These are phyloP conservation scores for Lojkania enalia DNA, from an alignment of 2,329 filamentous ascomycete genomes.

Conservation along the genomic window DNA sequence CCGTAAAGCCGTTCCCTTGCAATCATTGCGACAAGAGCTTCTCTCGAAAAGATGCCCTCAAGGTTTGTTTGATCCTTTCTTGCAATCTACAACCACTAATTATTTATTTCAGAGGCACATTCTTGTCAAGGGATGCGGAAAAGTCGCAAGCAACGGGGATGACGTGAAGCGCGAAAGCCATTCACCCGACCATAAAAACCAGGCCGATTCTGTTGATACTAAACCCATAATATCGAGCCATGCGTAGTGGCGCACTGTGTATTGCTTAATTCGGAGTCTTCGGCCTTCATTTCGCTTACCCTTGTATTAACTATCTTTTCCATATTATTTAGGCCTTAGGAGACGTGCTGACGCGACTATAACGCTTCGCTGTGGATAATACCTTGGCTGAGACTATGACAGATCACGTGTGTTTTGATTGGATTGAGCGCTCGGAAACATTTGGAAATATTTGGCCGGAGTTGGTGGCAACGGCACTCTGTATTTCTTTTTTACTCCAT, in stretches of 20 bases:
- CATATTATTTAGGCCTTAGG: slow-evolving; percentile 18
- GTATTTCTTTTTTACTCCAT: slow-evolving; percentile 14
- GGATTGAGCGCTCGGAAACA: slow-evolving; percentile 20
- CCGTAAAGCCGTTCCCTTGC: slow-evolving; percentile 95
- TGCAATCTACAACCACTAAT: background rate
- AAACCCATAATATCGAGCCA: slow-evolving; percentile 32
- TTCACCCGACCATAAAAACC: slow-evolving; percentile 33
- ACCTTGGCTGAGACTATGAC: slow-evolving; percentile 26
- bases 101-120: slow-evolving; percentile 61
- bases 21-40: slow-evolving; percentile 93
- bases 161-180: slow-evolving; percentile 40
- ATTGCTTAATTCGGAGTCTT: slow-evolving; percentile 8
- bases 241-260: slow-evolving; percentile 19
- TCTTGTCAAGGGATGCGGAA: slow-evolving; percentile 69
- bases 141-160: slow-evolving; percentile 42
- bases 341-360: slow-evolving; percentile 18
- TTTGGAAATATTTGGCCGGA: slow-evolving; percentile 24
- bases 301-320: slow-evolving; percentile 41
- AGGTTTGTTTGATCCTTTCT: slow-evolving; percentile 63
- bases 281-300: slow-evolving; percentile 29
- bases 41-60: slow-evolving; percentile 92
- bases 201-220: slow-evolving; percentile 31
- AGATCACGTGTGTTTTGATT: slow-evolving; percentile 28
- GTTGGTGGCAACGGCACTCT: slow-evolving; percentile 18
- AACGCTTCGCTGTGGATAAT: slow-evolving; percentile 30